phyloP scores from a whole-genome alignment of 1,284 basidiomycete genomes.

The Ustilago nuda region DNA sequence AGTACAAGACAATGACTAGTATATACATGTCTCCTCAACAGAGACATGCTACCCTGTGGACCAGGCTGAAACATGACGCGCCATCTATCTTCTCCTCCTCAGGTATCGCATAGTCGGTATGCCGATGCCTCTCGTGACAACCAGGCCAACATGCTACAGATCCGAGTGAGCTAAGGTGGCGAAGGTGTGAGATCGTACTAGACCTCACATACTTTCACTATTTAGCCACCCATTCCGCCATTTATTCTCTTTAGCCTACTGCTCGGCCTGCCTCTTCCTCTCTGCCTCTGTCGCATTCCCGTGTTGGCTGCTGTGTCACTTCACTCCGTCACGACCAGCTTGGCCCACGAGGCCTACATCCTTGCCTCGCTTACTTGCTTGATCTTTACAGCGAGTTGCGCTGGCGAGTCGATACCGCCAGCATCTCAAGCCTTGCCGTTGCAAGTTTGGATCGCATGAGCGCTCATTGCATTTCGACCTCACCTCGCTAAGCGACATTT shows the following conservation, averaged over 20 bases:
- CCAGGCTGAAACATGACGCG: too few species aligned
- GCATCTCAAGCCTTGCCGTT: not conserved
- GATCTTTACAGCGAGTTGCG: not conserved
- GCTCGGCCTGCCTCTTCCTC: not conserved
- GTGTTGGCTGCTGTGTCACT: not conserved
- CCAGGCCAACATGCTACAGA: too few species aligned
- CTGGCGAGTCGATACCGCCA: not conserved
- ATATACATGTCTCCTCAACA: too few species aligned
- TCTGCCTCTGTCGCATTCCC: not conserved
- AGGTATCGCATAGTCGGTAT: too few species aligned
- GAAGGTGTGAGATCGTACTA: too few species aligned
- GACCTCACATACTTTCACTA: too few species aligned
- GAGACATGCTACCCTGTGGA: too few species aligned
- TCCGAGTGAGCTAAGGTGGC: too few species aligned
- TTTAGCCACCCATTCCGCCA: not conserved
- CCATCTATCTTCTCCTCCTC: too few species aligned
- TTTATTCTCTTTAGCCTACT: not conserved
- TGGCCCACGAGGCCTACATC: not conserved
- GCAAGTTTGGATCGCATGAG: not conserved
- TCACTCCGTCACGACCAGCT: not conserved
- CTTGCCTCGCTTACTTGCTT: not conserved
- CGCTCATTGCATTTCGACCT: not conserved
- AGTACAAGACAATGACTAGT: too few species aligned
- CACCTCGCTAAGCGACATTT: conserved; percentile 1
- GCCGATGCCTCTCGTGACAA: too few species aligned